These are phyloP conservation scores for Rhizoctonia solani DNA, from an alignment of 1,284 basidiomycete species.

Conservation along the genomic window DNA sequence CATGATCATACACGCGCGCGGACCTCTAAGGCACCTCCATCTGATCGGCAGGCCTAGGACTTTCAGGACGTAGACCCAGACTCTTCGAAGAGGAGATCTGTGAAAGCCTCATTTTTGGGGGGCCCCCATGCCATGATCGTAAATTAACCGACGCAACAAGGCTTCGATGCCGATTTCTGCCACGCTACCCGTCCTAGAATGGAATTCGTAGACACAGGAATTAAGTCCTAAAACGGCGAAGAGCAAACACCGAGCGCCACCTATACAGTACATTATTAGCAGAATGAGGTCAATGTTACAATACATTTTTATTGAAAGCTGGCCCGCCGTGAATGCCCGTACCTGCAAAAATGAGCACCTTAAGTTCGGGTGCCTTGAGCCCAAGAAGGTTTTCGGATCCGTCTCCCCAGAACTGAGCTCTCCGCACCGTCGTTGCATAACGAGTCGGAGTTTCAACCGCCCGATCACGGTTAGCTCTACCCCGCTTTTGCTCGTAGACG, in stretches of 20 bases:
- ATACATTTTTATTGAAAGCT: too few species aligned
- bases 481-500: neutral
- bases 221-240: neutral
- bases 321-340: too few species aligned
- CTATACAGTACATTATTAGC: neutral
- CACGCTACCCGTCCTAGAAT: conserved; percentile 13
- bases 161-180: neutral
- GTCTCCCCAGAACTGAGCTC: conserved; percentile 14
- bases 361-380: neutral
- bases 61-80: conserved; percentile 16
- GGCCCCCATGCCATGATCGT: neutral
- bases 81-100: conserved; percentile 25
- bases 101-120: conserved; percentile 29
- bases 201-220: neutral
- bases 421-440: neutral
- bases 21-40: neutral
- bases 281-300: too few species aligned
- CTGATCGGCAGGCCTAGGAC: conserved; percentile 18
- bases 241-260: neutral
- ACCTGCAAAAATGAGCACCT: neutral
- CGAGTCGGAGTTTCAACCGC: conserved; percentile 22
- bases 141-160: neutral
- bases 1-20: neutral
- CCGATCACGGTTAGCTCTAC: conserved; percentile 24
- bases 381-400: neutral